A percentile compares a stretch with the other conserved stretches of the same genome.
These are phyloP conservation scores for Tolypocladium album DNA, from an alignment of 2,329 filamentous ascomycete species.

Conservation along the genomic window DNA sequence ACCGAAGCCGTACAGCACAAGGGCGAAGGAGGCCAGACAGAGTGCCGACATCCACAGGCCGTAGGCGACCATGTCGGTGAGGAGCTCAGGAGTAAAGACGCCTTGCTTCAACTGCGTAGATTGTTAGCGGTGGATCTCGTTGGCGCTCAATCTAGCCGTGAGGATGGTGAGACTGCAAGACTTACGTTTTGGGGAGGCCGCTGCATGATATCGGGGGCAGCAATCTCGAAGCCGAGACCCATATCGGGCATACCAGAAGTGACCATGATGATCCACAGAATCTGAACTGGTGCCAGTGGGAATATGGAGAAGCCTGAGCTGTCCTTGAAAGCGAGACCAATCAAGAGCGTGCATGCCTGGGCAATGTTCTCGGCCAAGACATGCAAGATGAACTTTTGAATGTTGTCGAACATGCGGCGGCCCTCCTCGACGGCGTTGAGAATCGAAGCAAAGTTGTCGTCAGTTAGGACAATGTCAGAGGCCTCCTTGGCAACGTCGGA, in stretches of 20 bases:
- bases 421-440: conserved; percentile 63
- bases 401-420: conserved; percentile 61
- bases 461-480: conserved; percentile 56
- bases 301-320: conserved; percentile 52
- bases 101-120: conserved; percentile 28
- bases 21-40: conserved; percentile 39
- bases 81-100: conserved; percentile 54
- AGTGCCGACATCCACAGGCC: conserved; percentile 57
- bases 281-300: conserved; percentile 61
- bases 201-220: conserved; percentile 56
- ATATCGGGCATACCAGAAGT: conserved; percentile 66
- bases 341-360: conserved; percentile 55
- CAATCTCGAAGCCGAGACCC: conserved; percentile 62
- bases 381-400: conserved; percentile 62
- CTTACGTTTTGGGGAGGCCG: conserved; percentile 55
- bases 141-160: background rate
- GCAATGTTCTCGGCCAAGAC: conserved; percentile 59
- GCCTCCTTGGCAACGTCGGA: conserved; percentile 63
- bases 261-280: conserved; percentile 72
- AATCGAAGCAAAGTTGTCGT: conserved; percentile 64
- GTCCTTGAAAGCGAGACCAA: conserved; percentile 63
- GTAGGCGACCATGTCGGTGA: conserved; percentile 56
- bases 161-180: background rate
- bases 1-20: conserved; percentile 40
- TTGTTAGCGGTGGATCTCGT: background rate